Conservation (phyloP, 2,329 filamentous ascomycete genomes). For the Polychaeton citri region DNA sequence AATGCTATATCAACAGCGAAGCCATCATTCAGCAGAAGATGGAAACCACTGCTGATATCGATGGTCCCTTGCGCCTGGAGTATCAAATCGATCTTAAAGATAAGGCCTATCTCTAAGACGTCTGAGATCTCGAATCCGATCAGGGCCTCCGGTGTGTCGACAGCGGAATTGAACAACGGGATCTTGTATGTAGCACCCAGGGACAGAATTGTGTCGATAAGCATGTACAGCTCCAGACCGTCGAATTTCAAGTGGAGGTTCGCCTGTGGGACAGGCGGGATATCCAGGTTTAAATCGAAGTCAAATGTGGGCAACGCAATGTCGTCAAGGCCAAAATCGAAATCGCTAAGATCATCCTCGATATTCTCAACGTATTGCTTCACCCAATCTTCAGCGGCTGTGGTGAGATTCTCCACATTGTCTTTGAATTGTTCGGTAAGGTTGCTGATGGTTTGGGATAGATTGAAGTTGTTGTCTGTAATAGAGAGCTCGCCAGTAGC, state of each 20-base stretch:
- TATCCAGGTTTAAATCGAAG: constrained; percentile 24
- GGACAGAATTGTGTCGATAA: constrained; percentile 31
- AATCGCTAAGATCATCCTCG: no score
- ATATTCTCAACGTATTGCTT: no score
- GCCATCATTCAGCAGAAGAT: constrained; percentile 41
- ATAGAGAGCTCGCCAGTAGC: not conserved
- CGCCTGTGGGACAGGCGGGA: constrained; percentile 31
- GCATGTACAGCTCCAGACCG: constrained; percentile 39
- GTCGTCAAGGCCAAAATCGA: not conserved
- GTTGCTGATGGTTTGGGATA: not conserved
- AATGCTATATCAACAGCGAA: constrained; percentile 36
- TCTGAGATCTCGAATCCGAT: constrained; percentile 29
- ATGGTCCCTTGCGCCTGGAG: constrained; percentile 34
- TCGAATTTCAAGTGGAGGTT: constrained; percentile 37
- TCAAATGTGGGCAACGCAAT: not conserved
- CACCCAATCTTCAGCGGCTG: not conserved
- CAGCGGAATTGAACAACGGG: constrained; percentile 37
- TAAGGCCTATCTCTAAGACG: constrained; percentile 31
- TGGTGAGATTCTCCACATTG: not conserved
- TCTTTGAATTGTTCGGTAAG: not conserved
- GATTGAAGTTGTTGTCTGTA: not conserved
- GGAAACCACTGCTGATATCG: constrained; percentile 41
- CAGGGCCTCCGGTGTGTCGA: no score
- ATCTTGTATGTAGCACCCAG: constrained; percentile 34
- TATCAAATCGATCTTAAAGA: constrained; percentile 41